Conservation (phyloP, 164 flowering plant genomes). For the Magnolia kwangsiensis region DNA sequence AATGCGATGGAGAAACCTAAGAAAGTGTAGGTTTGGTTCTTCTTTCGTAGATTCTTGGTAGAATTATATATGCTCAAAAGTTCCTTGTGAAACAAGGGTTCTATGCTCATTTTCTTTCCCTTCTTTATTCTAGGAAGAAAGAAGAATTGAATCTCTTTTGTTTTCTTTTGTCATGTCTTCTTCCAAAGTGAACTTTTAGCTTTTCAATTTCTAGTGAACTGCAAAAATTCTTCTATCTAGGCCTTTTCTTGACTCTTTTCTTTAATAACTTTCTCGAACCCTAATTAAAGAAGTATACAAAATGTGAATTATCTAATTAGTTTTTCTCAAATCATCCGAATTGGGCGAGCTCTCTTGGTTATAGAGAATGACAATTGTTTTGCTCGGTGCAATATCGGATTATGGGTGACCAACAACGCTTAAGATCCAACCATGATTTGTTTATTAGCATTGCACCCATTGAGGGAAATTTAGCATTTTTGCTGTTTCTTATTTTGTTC, state of each 20-base stretch:
- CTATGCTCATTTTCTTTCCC: background rate
- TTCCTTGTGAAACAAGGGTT: background rate
- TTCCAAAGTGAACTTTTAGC: background rate
- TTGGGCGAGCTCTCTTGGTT: background rate
- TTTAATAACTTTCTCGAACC: background rate
- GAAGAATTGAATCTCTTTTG: background rate
- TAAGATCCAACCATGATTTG: background rate
- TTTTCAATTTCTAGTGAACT: background rate
- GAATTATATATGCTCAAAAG: background rate
- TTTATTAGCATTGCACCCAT: background rate
- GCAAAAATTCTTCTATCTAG: conserved; percentile 1
- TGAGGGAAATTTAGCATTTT: background rate
- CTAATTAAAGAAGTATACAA: background rate
- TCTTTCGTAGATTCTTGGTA: background rate
- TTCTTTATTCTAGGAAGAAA: background rate
- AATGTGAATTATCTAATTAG: background rate
- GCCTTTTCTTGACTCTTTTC: background rate
- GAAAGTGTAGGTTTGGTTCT: conserved; percentile 41
- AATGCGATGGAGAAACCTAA: conserved; percentile 45
- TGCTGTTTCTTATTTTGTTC: background rate
- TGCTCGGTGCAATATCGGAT: background rate
- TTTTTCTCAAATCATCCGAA: background rate
- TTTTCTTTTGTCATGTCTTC: background rate
- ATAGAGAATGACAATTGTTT: background rate
- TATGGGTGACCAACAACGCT: background rate